Base-by-base conservation (phyloP, 2,329 filamentous ascomycete genomes). In the Aaosphaeria pasadenensis region DNA sequence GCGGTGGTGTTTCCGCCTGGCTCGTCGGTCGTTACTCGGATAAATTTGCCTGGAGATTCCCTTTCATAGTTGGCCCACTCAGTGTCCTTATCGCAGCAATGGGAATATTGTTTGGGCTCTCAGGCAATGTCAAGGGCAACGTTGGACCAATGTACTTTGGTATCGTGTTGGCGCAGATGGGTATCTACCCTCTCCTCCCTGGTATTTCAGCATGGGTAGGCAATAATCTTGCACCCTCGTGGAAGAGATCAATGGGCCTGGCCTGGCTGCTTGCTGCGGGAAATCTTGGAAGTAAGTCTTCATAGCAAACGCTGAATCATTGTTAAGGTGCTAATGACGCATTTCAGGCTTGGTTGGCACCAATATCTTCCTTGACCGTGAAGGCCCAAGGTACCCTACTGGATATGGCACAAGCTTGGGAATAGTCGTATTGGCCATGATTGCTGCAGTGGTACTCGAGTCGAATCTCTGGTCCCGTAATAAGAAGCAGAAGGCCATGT, bases 221-320 rank as follows among this genome's bases (percentile, higher is more conserved):
- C 33, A 45, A 45, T 29, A 45, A 45, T 35, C 32, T 45, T 3
- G 44, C 44, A 7, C 30, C 30, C 30, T 30, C 33, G 4, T 9
- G 28, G 11, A 11, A 28, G 24, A 11, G 39, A 24, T 11, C 11
- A 11, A 41, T 41, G 11, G 39, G 11, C 28, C 9, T 41, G 11
- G 39, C 39, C 17, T 48, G 40, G 32, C 29, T 13, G 1, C 24
- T 48, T 4, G 31, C 41, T 3, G 40, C 40, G 29, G 40, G 41
- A 5, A 48, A 48, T 32, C 28, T 48, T 39, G 46, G 46, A 31
- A 44, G 46, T 36, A 24, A 24, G 17, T 24, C 17, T 24, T 24
- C 17, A 24, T 24, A 2, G 17, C 17, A 24, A 24, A 24, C 17
- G 2, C 17, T 3, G 17, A 24, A 24, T 24, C 3, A 24, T 24